Base-by-base conservation (phyloP, 176 grass and related monocot species). In the Eragrostis nindensis region DNA sequence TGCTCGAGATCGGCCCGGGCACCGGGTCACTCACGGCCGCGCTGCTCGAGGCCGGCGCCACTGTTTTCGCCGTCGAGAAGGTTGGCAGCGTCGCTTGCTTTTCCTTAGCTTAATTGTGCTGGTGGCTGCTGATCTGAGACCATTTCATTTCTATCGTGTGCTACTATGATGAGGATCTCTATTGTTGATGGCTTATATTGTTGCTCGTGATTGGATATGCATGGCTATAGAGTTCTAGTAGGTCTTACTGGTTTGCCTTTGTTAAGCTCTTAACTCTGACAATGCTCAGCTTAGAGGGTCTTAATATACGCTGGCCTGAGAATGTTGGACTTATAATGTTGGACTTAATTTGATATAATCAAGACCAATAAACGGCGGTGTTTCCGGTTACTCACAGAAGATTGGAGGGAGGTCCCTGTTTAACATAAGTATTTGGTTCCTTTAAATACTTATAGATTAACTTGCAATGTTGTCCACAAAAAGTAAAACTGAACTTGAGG, bases 1-100 rank as follows among this genome's bases (percentile, higher is more conserved):
- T 98, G 59, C 90, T 98, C 48, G 92, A 98, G 88, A 98, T 95
- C 2, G 95, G 95, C 8, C 95, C 95, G 25, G 92, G 95, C 0
- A 93, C 92, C 7, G 95, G 95, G 10, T 95, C 95, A 15, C 91
- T 95, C 55, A 98, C 92, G 8, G 90, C 86, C 24, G 87, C 82
- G 6, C 81, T 98, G 73, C 85, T 98, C 15, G 57, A 89, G 46
- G 88, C 88, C 1, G 95, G 95, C 3, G 88, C 92, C 40, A 93
- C 85, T 7, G 84, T 98, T 49, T 68, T 98, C 44, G 95, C 95
- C 8, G 84, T 95, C 64, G 92, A 95, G 75, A 95, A 98, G 92
- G 95, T 98, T 39, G 0, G 32, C 27, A 18, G 2, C 75, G 17
- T 29, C 26, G 30, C 66, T 19, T 11, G 44, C 13, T 2, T 27